A percentile compares a stretch with the other conserved stretches of the same genome.
phyloP scores from a whole-genome alignment of 2,329 filamentous ascomycete genomes.

The Sporothrix humicola region DNA sequence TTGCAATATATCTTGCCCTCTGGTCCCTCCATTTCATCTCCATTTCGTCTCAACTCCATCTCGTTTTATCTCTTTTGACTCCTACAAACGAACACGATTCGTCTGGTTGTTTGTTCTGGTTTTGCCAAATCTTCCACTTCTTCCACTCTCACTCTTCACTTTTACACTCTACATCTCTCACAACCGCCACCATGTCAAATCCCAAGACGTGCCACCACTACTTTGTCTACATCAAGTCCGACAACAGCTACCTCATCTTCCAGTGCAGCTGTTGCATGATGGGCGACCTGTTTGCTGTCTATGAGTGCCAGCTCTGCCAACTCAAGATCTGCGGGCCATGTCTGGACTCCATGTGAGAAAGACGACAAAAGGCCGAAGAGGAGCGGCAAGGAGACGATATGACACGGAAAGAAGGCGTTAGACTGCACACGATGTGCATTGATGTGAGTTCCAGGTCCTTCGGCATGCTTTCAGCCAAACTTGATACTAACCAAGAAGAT shows the following conservation, averaged over 20 bases:
- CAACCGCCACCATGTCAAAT: slow-evolving; percentile 32
- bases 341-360: slow-evolving; percentile 46
- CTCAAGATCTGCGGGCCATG: slow-evolving; percentile 68
- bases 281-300: slow-evolving; percentile 71
- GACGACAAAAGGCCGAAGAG: no score
- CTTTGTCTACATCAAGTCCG: slow-evolving; percentile 70
- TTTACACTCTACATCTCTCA: neutral
- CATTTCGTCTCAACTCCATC: no score
- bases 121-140: neutral
- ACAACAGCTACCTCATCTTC: slow-evolving; percentile 69
- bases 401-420: neutral
- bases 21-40: neutral
- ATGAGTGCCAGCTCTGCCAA: slow-evolving; percentile 72
- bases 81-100: neutral
- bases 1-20: slow-evolving; percentile 12
- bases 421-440: neutral
- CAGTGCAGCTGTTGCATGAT: slow-evolving; percentile 67
- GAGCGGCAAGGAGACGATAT: no score
- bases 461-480: neutral
- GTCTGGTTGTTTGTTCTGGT: neutral
- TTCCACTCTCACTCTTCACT: neutral
- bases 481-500: neutral
- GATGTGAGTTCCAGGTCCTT: neutral
- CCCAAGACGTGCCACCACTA: slow-evolving; percentile 61
- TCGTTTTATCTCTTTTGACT: neutral